Conservation (phyloP, 179 eudicot species). For the Actinidia polygama region DNA sequence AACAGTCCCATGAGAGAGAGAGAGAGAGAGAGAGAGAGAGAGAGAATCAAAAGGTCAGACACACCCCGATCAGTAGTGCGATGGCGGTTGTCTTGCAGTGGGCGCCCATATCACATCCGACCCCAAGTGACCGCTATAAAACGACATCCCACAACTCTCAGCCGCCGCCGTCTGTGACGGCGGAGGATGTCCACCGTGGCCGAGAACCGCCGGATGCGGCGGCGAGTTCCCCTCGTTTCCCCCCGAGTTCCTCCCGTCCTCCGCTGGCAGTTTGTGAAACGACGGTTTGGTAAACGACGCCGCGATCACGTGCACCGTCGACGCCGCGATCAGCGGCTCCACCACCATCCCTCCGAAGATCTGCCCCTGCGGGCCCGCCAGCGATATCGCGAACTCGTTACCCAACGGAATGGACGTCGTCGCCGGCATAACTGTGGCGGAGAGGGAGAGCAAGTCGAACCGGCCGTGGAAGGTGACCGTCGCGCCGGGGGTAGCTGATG, state of each 20-base stretch:
- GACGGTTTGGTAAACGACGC: conserved; percentile 70
- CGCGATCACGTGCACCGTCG: conserved; percentile 65
- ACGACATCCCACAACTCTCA: conserved; percentile 25
- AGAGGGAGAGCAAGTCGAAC: conserved; percentile 71
- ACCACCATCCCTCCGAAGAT: conserved; percentile 76
- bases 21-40: conserved; percentile 8
- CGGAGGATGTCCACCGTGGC: conserved; percentile 20
- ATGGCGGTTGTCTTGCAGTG: conserved; percentile 51
- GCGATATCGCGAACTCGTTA: conserved; percentile 51
- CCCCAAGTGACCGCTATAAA: conserved; percentile 46
- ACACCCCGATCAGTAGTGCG: conserved; percentile 29
- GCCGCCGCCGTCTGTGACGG: neutral
- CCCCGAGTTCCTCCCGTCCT: conserved; percentile 30
- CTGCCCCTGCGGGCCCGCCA: conserved; percentile 90
- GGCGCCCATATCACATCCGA: conserved; percentile 75
- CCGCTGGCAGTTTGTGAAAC: conserved; percentile 54
- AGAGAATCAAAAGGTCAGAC: neutral
- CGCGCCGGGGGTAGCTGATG: conserved; percentile 49
- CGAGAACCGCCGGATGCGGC: conserved; percentile 18
- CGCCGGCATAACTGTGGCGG: conserved; percentile 57
- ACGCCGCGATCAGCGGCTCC: conserved; percentile 61
- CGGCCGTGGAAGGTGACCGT: conserved; percentile 80
- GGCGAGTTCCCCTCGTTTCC: conserved; percentile 16
- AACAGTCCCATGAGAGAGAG: neutral
- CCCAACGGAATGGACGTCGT: conserved; percentile 26